A percentile compares a stretch with the other conserved stretches of the same genome.
Conservation (phyloP, 345 rosid species). For the Zanthoxylum bungeanum region DNA sequence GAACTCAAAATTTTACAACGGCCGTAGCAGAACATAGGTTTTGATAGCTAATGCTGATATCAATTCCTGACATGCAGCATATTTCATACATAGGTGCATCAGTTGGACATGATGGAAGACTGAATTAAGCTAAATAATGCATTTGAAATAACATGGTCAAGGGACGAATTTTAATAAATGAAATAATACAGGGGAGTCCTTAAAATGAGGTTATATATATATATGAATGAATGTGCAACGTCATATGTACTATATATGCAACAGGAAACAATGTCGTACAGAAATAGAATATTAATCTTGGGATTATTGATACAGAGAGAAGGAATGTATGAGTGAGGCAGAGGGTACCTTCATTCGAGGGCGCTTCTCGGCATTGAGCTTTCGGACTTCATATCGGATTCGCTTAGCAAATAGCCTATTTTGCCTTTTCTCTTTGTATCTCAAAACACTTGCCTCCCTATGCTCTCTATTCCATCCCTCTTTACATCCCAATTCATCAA, state of each 20-base stretch:
- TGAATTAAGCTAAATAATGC: no score
- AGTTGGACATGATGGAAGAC: neutral
- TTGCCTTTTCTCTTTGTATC: conserved; percentile 91
- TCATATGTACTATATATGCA: neutral
- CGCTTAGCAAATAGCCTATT: conserved; percentile 81
- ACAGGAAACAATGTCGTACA: neutral
- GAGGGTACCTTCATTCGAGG: conserved; percentile 71
- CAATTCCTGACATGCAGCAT: neutral
- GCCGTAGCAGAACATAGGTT: neutral
- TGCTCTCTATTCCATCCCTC: conserved; percentile 42
- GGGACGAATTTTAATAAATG: neutral
- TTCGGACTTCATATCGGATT: conserved; percentile 85
- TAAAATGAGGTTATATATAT: neutral
- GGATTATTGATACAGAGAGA: neutral
- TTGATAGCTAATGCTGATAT: neutral
- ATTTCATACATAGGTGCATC: neutral
- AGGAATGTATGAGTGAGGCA: neutral
- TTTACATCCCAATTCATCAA: conserved; percentile 16
- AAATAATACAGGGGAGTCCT: neutral
- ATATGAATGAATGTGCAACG: neutral
- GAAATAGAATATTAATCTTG: neutral
- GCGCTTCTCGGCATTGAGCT: conserved; percentile 93
- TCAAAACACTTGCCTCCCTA: conserved; percentile 84
- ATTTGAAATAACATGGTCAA: neutral
- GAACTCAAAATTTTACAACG: neutral